These are phyloP conservation scores for Lecanicillium sp. DNA, from an alignment of 2,329 filamentous ascomycete species.

Conservation along the genomic window DNA sequence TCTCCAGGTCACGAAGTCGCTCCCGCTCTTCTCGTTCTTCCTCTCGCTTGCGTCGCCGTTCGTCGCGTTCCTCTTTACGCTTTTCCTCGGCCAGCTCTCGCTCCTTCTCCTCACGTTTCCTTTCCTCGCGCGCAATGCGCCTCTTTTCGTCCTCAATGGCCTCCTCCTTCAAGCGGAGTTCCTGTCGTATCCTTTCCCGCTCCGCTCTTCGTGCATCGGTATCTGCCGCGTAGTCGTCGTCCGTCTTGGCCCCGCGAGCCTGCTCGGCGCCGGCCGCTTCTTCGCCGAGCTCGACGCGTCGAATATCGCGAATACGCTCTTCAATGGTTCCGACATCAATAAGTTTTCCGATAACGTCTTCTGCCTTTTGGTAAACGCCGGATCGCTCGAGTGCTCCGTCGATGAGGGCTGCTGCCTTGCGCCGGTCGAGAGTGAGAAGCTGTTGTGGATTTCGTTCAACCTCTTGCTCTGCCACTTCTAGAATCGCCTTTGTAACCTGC, in stretches of 20 bases:
- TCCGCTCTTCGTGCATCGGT: slow-evolving; percentile 52
- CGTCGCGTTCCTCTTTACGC: slow-evolving; percentile 42
- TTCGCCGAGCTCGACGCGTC: slow-evolving; percentile 59
- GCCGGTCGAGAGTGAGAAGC: slow-evolving; percentile 64
- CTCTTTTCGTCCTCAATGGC: slow-evolving; percentile 56
- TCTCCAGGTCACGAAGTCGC: slow-evolving; percentile 30
- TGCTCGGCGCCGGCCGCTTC: slow-evolving; percentile 61
- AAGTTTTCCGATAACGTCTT: slow-evolving; percentile 57
- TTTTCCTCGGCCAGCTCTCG: slow-evolving; percentile 41
- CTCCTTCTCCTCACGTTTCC: slow-evolving; percentile 40
- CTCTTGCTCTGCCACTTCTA: slow-evolving; percentile 64
- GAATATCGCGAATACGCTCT: slow-evolving; percentile 59
- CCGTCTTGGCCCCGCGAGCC: slow-evolving; percentile 59
- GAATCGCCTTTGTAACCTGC: slow-evolving; percentile 57
- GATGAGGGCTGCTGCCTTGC: slow-evolving; percentile 66
- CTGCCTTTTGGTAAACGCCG: slow-evolving; percentile 66
- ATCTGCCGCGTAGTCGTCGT: slow-evolving; percentile 65
- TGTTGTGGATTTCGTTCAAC: slow-evolving; percentile 66
- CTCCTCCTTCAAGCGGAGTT: slow-evolving; percentile 50
- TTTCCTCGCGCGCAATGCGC: slow-evolving; percentile 49
- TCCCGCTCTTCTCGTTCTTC: slow-evolving; percentile 50
- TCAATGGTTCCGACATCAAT: slow-evolving; percentile 65
- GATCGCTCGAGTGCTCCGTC: slow-evolving; percentile 72
- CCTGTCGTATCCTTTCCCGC: slow-evolving; percentile 54
- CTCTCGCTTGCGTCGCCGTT: slow-evolving; percentile 42